These are phyloP conservation scores for Cucurbita pepo DNA, from an alignment of 306 rosid genomes.

Conservation along the genomic window DNA sequence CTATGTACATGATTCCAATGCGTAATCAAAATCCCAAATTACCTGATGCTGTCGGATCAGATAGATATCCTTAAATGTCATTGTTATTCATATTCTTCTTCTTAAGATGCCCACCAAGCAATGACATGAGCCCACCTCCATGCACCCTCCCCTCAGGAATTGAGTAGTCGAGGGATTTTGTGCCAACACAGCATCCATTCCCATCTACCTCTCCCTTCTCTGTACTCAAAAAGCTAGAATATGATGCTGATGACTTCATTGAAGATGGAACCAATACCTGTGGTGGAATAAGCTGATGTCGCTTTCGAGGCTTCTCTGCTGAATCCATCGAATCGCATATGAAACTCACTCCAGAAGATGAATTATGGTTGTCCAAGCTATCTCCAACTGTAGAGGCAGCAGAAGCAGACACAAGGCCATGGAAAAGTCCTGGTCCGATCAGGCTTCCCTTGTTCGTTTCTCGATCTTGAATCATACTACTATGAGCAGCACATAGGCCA, in stretches of 20 bases:
- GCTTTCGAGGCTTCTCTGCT: conserved; percentile 27
- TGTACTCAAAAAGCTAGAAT: conserved; percentile 19
- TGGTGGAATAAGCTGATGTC: conserved; percentile 31
- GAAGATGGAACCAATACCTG: conserved; percentile 58
- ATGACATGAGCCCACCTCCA: conserved; percentile 56
- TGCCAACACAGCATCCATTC: conserved; percentile 9
- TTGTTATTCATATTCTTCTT: conserved; percentile 3
- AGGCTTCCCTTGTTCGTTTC: conserved; percentile 43
- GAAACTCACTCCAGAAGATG: conserved; percentile 52
- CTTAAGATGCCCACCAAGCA: conserved; percentile 43
- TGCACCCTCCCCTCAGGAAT: conserved; percentile 65
- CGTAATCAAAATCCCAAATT: background rate
- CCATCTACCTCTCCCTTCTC: conserved; percentile 25
- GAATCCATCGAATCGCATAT: conserved; percentile 52
- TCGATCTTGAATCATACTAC: conserved; percentile 51
- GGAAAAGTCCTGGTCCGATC: conserved; percentile 77
- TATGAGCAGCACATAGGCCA: conserved; percentile 93
- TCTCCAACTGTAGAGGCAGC: conserved; percentile 40
- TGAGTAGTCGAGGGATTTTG: conserved; percentile 20
- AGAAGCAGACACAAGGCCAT: conserved; percentile 55
- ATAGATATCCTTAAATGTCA: conserved; percentile 13
- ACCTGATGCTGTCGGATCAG: background rate
- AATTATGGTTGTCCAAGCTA: conserved; percentile 42
- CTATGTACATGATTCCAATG: background rate
- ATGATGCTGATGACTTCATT: conserved; percentile 43